Base-by-base conservation (phyloP, 768 basidiomycete genomes). In the Suillus subaureus region DNA sequence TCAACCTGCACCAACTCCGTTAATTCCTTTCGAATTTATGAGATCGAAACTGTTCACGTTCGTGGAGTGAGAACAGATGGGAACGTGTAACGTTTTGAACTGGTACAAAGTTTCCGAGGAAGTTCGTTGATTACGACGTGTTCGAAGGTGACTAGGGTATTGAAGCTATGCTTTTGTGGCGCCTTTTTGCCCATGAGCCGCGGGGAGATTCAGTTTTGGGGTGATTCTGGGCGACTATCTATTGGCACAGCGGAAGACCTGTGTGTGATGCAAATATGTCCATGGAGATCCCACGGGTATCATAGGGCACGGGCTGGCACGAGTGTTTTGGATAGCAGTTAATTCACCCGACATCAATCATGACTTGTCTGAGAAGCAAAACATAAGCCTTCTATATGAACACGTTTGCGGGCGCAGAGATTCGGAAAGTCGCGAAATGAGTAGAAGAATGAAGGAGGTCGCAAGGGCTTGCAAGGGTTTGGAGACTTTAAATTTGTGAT, bases 281-380 rank as follows among this genome's bases (percentile, higher is more conserved):
- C 58, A 60, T 60, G 58, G 58, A 60, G 40, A 60, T 60, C 40
- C 57, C 58, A 60, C 26, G 58, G 58, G 58, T 42, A 42, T 42
- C n/a, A n/a, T n/a, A n/a, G 57, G 57, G 15, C 57, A 40, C 39
- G 57, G 40, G 39, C 26, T 51, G 51, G 51, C 51, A 52, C 28
- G 52, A 54, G 52, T 54, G 18, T 18, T 42, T 60, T 60, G 58
- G 58, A 42, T 60, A 39, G 26, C 26, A 26, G 18, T 60, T 55
- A 33, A 35, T n/a, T 55, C 31, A 35, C 54, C 58, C 39, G 58
- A 60, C 26, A 60, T 42, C 58, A 60, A 60, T 60, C 58, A 31
- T 42, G 58, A 60, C 39, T 28, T 31, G 58, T 42, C 58, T 42
- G 26, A 60, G 58, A 60, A 60, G 58, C 58, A 42, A 28, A 42